Evolutionary conservation across 2,329 filamentous ascomycete genomes (phyloP).

Genomic region (Colletotrichum sp.): DNA sequence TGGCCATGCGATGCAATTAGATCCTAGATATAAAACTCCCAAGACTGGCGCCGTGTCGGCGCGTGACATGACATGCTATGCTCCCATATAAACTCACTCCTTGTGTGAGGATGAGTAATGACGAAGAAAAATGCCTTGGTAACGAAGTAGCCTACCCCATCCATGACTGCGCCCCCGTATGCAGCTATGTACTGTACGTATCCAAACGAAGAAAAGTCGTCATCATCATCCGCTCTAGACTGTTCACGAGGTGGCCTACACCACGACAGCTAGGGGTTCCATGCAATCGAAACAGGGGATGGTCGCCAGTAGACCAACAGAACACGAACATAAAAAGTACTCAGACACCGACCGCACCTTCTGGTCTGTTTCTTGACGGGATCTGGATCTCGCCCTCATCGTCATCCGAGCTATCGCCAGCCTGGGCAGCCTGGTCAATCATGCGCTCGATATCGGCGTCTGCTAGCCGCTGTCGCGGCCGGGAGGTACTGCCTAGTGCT

Average conservation of each 20-base stretch:
- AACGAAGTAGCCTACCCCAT: neutral
- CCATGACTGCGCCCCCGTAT: neutral
- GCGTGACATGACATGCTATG: neutral
- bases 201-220: constrained; percentile 6
- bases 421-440: constrained; percentile 57
- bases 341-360: constrained; percentile 23
- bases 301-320: neutral
- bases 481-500: constrained; percentile 45
- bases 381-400: constrained; percentile 60
- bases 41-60: neutral
- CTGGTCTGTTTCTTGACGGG: constrained; percentile 37
- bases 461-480: constrained; percentile 46
- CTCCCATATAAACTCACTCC: neutral
- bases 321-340: neutral
- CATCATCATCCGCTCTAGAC: constrained; percentile 4
- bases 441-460: constrained; percentile 66
- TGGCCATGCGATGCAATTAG: constrained; percentile 2
- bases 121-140: neutral
- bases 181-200: constrained; percentile 8
- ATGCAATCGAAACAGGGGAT: neutral
- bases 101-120: neutral
- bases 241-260: neutral
- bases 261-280: neutral
- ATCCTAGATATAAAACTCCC: neutral
- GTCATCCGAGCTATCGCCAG: constrained; percentile 60